Base-by-base conservation (phyloP, 2,329 filamentous ascomycete species). In the Cordyceps militaris region DNA sequence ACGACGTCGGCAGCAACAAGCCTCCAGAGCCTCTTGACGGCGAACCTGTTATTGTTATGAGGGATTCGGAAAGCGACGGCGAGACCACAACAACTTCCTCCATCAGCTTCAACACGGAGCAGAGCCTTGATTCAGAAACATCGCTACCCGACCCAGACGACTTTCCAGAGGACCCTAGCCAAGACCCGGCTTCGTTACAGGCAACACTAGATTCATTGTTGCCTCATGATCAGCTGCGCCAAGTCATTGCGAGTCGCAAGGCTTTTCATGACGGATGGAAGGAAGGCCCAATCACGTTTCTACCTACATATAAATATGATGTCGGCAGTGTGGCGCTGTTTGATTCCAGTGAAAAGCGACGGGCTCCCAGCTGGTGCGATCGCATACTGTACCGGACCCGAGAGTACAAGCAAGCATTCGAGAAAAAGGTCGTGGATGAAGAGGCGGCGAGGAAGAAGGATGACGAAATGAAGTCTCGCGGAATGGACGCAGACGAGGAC, bases 301-400 rank as follows among this genome's bases (percentile, higher is more conserved):
- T 97, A 16, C 94, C 94, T 1, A 95, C 94, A 0, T 99, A 99
- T 73, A 99, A 99, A 71, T 99, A 99, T 65, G 95, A 99, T 66
- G 79, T 96, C 28, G 94, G 94, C n/a, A 96, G 88, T 30, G 84
- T 96, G 32, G 89, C 89, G 2, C 81, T 91, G 30, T 99, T 97
- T 69, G 95, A 99, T 73, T 91, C 92, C 0, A 96, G 92, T 63
- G 94, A 97, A 69, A 99, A 99, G 75, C 87, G 87, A 62, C 83
- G 95, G 55, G 88, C 89, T 2, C 94, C 94, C 3, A 96, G 91
- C 68, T 99, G 94, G 93, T 99, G 94, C 69, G 94, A 99, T 73
- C 87, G 94, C 16, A 92, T 99, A 47, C 73, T 99, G 1, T 99
- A 86, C 69, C 82, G 93, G 8, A 94, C 91, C 2, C 83, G 87